These are phyloP conservation scores for Myrica gale DNA, from an alignment of 306 rosid genomes.

Conservation along the genomic window DNA sequence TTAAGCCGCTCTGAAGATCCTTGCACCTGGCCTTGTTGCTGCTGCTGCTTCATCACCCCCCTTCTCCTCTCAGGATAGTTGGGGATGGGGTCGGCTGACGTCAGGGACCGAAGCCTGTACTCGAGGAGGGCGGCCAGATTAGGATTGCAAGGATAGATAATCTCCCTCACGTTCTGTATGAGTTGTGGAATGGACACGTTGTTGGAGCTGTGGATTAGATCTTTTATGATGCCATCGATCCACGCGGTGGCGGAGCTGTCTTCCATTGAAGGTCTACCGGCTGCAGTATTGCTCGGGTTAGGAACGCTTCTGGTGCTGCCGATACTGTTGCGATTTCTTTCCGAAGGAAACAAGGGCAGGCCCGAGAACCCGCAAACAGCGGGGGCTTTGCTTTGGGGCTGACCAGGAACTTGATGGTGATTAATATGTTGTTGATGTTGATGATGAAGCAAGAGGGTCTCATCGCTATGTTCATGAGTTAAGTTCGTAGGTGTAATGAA, in stretches of 20 bases:
- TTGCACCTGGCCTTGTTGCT: slow-evolving; percentile 5
- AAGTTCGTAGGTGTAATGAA: slow-evolving; percentile 24
- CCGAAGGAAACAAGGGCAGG: slow-evolving; percentile 79
- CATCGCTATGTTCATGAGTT: slow-evolving; percentile 21
- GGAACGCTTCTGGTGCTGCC: slow-evolving; percentile 5
- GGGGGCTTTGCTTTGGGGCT: slow-evolving; percentile 37
- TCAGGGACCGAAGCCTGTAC: slow-evolving; percentile 68
- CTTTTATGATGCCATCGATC: slow-evolving; percentile 86
- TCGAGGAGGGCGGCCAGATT: slow-evolving; percentile 85
- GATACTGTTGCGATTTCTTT: slow-evolving; percentile 27
- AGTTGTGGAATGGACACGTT: slow-evolving; percentile 84
- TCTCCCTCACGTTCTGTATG: slow-evolving; percentile 81
- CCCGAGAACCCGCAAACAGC: slow-evolving; percentile 91
- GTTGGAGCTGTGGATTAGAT: slow-evolving; percentile 75
- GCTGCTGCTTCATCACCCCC: slow-evolving; percentile 25
- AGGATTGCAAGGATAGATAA: slow-evolving; percentile 92
- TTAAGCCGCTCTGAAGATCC: slow-evolving; percentile 19
- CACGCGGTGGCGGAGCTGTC: slow-evolving; percentile 70
- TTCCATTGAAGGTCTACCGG: slow-evolving; percentile 42
- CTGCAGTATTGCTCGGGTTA: slow-evolving; percentile 26
- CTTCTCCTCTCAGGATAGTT: slow-evolving; percentile 22
- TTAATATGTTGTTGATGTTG: slow-evolving; percentile 20
- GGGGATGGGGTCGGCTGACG: slow-evolving; percentile 23
- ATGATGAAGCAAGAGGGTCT: slow-evolving; percentile 31
- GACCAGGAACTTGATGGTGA: slow-evolving; percentile 15